Percentiles rank a stretch among this genome's conserved stretches.
phyloP scores from a whole-genome alignment of 192 early-diverging fungal species.

The Jimgerdemannia flammicorona region DNA sequence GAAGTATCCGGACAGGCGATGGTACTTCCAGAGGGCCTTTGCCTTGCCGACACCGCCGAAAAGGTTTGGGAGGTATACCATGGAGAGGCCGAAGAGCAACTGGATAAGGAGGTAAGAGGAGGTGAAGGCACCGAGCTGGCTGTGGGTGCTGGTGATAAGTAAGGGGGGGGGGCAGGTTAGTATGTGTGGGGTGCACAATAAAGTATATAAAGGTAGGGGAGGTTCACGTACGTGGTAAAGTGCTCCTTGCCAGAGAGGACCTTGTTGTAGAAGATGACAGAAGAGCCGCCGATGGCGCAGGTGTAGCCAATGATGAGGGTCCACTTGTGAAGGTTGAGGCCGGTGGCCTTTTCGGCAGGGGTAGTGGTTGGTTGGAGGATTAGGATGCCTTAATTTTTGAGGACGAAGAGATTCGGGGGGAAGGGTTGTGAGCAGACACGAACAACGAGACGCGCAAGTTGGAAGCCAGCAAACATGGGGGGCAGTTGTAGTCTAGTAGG shows the following conservation, averaged over 20 bases:
- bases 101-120: slow-evolving; percentile 24
- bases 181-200: not conserved
- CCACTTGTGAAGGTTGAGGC: slow-evolving; percentile 20
- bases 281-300: slow-evolving; percentile 17
- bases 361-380: slow-evolving; percentile 29
- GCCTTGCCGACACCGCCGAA: slow-evolving; percentile 24
- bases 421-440: not conserved
- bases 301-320: slow-evolving; percentile 20
- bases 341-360: slow-evolving; percentile 22
- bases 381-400: slow-evolving; percentile 14
- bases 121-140: slow-evolving; percentile 25
- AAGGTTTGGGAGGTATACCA: slow-evolving; percentile 20
- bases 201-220: not conserved
- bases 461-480: not conserved
- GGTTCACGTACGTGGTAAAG: slow-evolving; percentile 18
- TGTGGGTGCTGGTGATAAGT: slow-evolving; percentile 18
- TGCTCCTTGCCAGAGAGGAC: slow-evolving; percentile 14
- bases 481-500: not conserved
- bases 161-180: not conserved
- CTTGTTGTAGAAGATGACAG: slow-evolving; percentile 24
- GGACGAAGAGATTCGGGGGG: not conserved
- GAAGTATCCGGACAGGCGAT: slow-evolving; percentile 31
- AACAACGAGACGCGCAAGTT: too few species aligned
- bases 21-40: slow-evolving; percentile 33
- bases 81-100: slow-evolving; percentile 22